Conservation (phyloP, 208 protist species). For the Plasmodiophora brassicae region DNA sequence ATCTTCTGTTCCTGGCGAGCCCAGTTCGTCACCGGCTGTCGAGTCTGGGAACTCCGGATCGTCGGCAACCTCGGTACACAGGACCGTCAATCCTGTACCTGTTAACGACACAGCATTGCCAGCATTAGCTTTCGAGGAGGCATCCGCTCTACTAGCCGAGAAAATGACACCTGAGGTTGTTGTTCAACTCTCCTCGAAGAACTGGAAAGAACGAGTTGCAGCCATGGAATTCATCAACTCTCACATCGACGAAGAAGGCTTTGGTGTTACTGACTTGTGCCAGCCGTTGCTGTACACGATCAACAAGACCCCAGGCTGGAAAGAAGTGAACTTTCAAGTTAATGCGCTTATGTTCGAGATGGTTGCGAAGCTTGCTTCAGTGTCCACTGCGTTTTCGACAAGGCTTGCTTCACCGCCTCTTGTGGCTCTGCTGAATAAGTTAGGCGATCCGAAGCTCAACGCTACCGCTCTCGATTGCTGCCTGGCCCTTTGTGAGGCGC, state of each 20-base stretch:
- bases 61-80: too few relatives aligned
- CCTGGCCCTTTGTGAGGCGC: background rate
- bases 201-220: background rate
- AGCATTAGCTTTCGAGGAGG: background rate
- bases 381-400: background rate
- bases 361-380: slow-evolving; percentile 4
- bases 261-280: background rate
- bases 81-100: background rate
- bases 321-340: slow-evolving; percentile 23
- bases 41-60: too few relatives aligned
- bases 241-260: background rate
- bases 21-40: too few relatives aligned
- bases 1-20: too few relatives aligned
- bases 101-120: background rate
- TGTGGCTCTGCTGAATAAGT: background rate
- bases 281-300: background rate
- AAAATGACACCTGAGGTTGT: background rate
- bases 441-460: background rate
- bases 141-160: background rate
- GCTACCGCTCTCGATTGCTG: background rate
- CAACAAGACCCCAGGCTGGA: background rate
- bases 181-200: background rate
- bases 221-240: background rate
- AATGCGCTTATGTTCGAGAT: background rate
- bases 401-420: background rate